Conservation (phyloP, 2,329 filamentous ascomycete species). For the Taxawa tesnikishii region DNA sequence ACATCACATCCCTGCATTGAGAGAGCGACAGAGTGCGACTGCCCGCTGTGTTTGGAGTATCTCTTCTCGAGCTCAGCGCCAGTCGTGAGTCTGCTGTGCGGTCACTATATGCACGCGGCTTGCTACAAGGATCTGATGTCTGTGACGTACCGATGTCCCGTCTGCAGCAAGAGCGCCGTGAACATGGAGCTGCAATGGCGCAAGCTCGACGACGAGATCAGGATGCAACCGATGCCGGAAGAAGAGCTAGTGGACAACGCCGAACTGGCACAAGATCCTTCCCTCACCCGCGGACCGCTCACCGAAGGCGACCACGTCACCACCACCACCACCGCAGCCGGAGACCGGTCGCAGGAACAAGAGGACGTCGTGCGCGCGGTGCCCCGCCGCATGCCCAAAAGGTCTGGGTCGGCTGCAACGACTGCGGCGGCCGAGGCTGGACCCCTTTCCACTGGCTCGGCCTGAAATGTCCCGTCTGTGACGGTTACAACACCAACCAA, state of each 20-base stretch:
- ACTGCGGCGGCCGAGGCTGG: slow-evolving; percentile 78
- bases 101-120: slow-evolving; percentile 84
- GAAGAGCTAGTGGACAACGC: slow-evolving; percentile 19
- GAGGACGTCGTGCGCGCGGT: slow-evolving; percentile 2
- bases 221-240: slow-evolving; percentile 78
- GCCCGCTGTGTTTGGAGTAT: slow-evolving; percentile 92
- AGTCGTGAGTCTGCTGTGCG: slow-evolving; percentile 90
- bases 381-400: slow-evolving; percentile 19
- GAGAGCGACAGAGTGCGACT: slow-evolving; percentile 86
- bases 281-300: too few species aligned
- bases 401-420: slow-evolving; percentile 83
- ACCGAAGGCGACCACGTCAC: slow-evolving; percentile 9
- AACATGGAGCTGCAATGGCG: slow-evolving; percentile 97
- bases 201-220: slow-evolving; percentile 77
- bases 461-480: slow-evolving; percentile 62
- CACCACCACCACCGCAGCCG: slow-evolving; percentile 1
- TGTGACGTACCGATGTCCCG: slow-evolving; percentile 87
- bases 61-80: slow-evolving; percentile 84
- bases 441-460: slow-evolving; percentile 92
- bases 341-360: background rate
- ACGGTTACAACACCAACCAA: slow-evolving; percentile 40
- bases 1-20: slow-evolving; percentile 88
- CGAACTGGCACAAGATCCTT: slow-evolving; percentile 16
- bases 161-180: slow-evolving; percentile 90
- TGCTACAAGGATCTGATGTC: slow-evolving; percentile 85